Percentiles rank a stretch among this genome's conserved stretches.
Evolutionary conservation across 2,329 filamentous ascomycete genomes (phyloP).

Genomic region (Pestalotiopsis sp.): DNA sequence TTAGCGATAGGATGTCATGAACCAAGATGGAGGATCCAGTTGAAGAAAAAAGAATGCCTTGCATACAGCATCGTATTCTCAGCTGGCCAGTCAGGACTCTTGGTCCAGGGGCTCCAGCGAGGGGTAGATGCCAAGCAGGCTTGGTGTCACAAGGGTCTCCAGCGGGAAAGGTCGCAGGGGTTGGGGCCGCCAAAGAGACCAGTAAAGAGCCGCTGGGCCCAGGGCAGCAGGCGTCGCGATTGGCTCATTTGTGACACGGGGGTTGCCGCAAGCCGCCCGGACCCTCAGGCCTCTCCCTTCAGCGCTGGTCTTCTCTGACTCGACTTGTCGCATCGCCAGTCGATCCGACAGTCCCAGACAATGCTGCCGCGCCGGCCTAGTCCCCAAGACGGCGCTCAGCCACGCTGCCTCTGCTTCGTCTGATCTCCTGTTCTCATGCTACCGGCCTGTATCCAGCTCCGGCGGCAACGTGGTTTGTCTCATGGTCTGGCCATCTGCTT

Average conservation of each 20-base stretch:
- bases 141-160: neutral
- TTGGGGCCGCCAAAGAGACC: neutral
- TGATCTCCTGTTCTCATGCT: neutral
- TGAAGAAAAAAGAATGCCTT: neutral
- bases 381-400: neutral
- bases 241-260: neutral
- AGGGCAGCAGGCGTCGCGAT: neutral
- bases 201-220: neutral
- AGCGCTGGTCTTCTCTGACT: constrained; percentile 28
- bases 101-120: neutral
- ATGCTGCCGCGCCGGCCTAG: constrained; percentile 4
- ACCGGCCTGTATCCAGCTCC: neutral
- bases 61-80: neutral
- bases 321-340: constrained; percentile 36
- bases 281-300: constrained; percentile 21
- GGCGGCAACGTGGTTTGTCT: neutral
- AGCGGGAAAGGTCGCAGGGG: neutral
- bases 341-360: constrained; percentile 35
- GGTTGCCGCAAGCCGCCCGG: neutral
- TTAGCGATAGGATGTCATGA: neutral
- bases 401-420: neutral
- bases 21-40: neutral
- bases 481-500: neutral
- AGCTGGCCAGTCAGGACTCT: neutral
- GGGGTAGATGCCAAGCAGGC: neutral